These are phyloP conservation scores for Penicillium sp. DNA, from an alignment of 2,329 filamentous ascomycete genomes.

Conservation along the genomic window DNA sequence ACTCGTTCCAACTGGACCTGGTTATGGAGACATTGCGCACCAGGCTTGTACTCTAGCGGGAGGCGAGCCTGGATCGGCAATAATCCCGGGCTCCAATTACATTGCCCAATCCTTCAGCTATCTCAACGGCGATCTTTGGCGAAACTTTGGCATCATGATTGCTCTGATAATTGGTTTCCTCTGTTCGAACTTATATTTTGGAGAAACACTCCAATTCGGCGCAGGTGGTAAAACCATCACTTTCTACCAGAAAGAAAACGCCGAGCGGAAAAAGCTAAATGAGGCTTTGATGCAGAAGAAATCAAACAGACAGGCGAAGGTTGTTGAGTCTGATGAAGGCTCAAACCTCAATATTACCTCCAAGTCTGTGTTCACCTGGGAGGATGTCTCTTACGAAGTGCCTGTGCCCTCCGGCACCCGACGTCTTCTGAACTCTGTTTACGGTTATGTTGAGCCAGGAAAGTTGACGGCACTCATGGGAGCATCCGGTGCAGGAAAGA, in stretches of 20 bases:
- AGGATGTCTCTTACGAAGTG: slow-evolving; percentile 52
- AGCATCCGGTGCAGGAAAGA: slow-evolving; percentile 73
- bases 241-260: slow-evolving; percentile 43
- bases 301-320: slow-evolving; percentile 36
- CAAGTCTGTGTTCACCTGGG: slow-evolving; percentile 58
- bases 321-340: slow-evolving; percentile 36
- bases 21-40: slow-evolving; percentile 68
- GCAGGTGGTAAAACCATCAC: slow-evolving; percentile 45
- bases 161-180: slow-evolving; percentile 39
- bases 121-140: slow-evolving; percentile 67
- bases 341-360: slow-evolving; percentile 54
- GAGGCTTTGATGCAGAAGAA: slow-evolving; percentile 42
- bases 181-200: slow-evolving; percentile 40
- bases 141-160: slow-evolving; percentile 49
- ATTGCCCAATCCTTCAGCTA: slow-evolving; percentile 69
- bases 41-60: slow-evolving; percentile 81
- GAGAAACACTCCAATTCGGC: slow-evolving; percentile 41
- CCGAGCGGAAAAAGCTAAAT: slow-evolving; percentile 40
- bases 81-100: slow-evolving; percentile 68
- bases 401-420: slow-evolving; percentile 49
- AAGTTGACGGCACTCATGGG: slow-evolving; percentile 54
- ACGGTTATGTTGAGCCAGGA: slow-evolving; percentile 52
- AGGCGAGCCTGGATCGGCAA: slow-evolving; percentile 62
- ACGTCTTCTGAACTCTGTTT: slow-evolving; percentile 48
- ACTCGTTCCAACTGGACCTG: slow-evolving; percentile 68